Evolutionary conservation across 1,284 basidiomycete species (phyloP).

Genomic region (Cutaneotrichosporon sp.): DNA sequence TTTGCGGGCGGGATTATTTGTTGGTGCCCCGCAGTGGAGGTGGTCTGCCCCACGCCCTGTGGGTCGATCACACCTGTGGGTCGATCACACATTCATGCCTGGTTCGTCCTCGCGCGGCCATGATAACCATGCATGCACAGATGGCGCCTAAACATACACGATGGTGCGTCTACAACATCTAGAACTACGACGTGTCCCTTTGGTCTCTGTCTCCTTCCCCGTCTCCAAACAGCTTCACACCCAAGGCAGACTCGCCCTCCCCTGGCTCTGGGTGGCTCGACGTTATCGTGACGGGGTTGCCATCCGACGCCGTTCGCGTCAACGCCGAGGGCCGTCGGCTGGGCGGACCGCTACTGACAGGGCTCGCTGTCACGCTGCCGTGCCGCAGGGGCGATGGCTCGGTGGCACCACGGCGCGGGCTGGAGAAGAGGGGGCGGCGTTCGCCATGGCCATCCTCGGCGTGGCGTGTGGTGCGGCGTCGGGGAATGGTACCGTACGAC

Average conservation of each 20-base stretch:
- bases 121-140: background rate
- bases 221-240: background rate
- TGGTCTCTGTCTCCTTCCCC: background rate
- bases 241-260: background rate
- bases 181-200: background rate
- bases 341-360: no score
- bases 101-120: no score
- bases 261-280: no score
- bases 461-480: conserved; percentile 6
- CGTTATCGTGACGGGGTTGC: no score
- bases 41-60: no score
- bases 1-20: no score
- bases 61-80: no score
- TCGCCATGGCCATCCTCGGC: conserved; percentile 10
- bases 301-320: no score
- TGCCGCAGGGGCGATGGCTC: background rate
- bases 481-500: conserved; percentile 4
- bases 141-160: no score
- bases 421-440: background rate
- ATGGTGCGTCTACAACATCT: conserved; percentile 1
- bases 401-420: background rate
- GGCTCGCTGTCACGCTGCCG: background rate
- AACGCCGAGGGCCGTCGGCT: no score
- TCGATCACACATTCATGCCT: no score
- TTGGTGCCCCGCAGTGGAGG: no score